Evolutionary conservation across 2,329 filamentous ascomycete genomes (phyloP).

Genomic region (Trichophaea hybrida): DNA sequence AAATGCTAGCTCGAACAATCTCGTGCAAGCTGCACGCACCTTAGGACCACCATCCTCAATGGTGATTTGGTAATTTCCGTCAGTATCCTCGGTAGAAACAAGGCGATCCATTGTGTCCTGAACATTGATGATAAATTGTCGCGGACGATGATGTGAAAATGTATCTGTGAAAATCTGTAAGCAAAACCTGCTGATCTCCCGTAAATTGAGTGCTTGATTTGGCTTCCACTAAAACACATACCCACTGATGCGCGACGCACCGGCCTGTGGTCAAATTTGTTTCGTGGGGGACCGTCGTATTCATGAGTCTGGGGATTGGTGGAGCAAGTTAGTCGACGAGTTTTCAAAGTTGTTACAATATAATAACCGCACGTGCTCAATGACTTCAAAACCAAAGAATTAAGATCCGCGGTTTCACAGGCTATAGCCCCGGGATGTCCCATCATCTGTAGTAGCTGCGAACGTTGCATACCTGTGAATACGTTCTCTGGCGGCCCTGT

Average conservation of each 20-base stretch:
- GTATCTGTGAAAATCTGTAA: constrained; percentile 12
- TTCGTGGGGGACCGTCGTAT: neutral
- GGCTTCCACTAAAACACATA: neutral
- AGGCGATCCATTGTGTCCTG: constrained; percentile 33
- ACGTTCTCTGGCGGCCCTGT: neutral
- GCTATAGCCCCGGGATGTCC: neutral
- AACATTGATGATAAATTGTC: constrained; percentile 20
- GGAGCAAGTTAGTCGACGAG: neutral
- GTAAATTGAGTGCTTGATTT: neutral
- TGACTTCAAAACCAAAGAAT: neutral
- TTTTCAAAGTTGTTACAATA: neutral
- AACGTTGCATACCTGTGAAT: neutral
- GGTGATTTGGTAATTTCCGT: constrained; percentile 91
- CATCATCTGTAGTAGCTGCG: neutral
- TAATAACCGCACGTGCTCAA: neutral
- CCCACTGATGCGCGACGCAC: neutral
- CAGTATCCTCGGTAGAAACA: constrained; percentile 76
- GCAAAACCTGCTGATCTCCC: neutral
- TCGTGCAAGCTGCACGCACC: constrained; percentile 35
- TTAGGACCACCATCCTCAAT: constrained; percentile 93
- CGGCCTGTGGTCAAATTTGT: neutral
- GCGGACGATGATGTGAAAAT: constrained; percentile 16
- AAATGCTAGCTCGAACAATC: neutral
- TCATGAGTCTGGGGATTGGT: neutral
- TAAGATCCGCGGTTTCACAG: neutral